phyloP scores from a whole-genome alignment of 305 asterid genomes.

The Fraxinus nigra region DNA sequence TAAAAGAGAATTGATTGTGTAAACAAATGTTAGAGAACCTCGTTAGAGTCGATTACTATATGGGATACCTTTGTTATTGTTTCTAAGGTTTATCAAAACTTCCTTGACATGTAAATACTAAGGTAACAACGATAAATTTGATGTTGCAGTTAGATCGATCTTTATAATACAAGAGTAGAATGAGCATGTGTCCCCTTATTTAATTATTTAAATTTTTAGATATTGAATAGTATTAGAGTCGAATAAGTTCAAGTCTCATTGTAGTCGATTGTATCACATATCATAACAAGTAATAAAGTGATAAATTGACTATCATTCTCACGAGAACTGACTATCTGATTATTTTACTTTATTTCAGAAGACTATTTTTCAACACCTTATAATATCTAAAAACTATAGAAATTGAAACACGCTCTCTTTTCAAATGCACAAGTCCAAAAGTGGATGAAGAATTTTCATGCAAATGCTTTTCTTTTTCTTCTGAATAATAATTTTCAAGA shows the following conservation, averaged over 20 bases:
- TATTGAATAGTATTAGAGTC: background rate
- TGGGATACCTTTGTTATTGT: background rate
- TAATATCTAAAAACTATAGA: too few relatives aligned
- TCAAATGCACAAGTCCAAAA: too few relatives aligned
- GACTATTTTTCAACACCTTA: too few relatives aligned
- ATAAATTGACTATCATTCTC: background rate
- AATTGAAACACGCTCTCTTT: too few relatives aligned
- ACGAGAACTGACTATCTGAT: background rate
- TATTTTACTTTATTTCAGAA: background rate
- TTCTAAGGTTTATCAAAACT: background rate
- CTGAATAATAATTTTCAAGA: background rate
- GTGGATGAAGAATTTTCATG: background rate
- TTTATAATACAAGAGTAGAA: background rate
- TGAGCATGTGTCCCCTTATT: background rate
- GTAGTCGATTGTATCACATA: background rate
- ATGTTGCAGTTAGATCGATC: background rate
- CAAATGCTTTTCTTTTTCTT: background rate
- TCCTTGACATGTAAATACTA: background rate
- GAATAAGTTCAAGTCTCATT: background rate
- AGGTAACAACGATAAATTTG: background rate
- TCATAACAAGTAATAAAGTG: background rate
- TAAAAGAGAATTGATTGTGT: background rate
- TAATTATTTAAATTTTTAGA: background rate
- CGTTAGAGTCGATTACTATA: background rate
- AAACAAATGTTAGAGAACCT: background rate